Evolutionary conservation across 495 filamentous ascomycete genomes (phyloP), one percentile per base, ranked within the genome.

Genomic region (Daldinia decipiens): DNA sequence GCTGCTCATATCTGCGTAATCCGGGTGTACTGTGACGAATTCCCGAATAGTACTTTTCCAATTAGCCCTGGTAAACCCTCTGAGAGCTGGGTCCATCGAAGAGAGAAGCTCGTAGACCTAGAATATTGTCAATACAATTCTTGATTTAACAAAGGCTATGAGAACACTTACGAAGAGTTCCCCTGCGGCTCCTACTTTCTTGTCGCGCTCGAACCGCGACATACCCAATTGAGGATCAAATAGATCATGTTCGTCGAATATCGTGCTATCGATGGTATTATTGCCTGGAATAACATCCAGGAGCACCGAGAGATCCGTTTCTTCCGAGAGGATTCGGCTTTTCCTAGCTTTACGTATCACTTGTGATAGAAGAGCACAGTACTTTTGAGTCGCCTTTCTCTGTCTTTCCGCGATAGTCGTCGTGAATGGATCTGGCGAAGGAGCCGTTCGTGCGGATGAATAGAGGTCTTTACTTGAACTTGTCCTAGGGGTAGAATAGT

Each of bases 21-120:
- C 73, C 0, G 77, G 76, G 52, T 83, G 81, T 0, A 68, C 39
- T 0, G 51, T 64, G 12, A 77, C 79, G 53, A 79, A 75, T 45
- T 61, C 52, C 1, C 81, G 75, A 29, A 84, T 84, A 0, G 75
- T 84, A 57, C 82, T 86, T 45, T 70, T 73, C 82, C 83, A 85
- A 55, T 84, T 85, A 4, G 59, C 54, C 0, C 62, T 43, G 19
- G 40, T 53, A 58, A 80, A 84, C 4, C 39, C 43, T 8, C 73
- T 70, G 12, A 78, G 71, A 34, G 57, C 6, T 21, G 62, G 65
- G 3, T 53, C 15, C 17, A 81, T 56, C 0, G 45, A 32, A 4
- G 75, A 77, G 17, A 85, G 75, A 8, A 82, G 29, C 34, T 84
- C 79, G 59, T 81, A 84, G 0, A 81, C 81, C 83, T 85, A 29